Evolutionary conservation across 2,329 filamentous ascomycete species (phyloP), one percentile per base, ranked within the genome.

Genomic region (Periconia sp.): DNA sequence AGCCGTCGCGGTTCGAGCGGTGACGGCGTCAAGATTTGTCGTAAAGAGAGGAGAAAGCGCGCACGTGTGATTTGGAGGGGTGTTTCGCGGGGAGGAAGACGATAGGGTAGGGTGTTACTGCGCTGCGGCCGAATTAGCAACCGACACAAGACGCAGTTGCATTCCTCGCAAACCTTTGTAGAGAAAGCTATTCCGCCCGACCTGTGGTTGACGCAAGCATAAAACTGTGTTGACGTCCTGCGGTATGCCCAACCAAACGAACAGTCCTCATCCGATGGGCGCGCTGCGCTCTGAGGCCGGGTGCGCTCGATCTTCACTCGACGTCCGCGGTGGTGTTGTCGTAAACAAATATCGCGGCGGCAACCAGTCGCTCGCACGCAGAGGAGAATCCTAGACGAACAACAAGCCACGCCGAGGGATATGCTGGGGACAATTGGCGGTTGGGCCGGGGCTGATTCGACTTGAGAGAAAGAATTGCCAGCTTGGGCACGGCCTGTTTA

Each of bases 401-500:
- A 19, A 16, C 35, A 21, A 15, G 24, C 12, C 18, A 16, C 17
- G 21, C 39, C 13, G 36, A 19, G 15, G 19, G 18, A 16, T 9
- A 18, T 17, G 18, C 17, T 34, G 30, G 5, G 13, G 19, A 15
- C 21, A 35, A 21, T 30, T 30, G 43, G 21, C 18, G 18, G 37
- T 26, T n/a, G 13, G 24, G 28, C 28, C 31, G 19, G 29, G 45
- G 33, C 28, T n/a, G 36, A 39, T 11, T 28, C 23, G 24, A 25
- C n/a, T 24, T 36, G 23, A 34, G 30, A 32, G 13, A 34, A n/a
- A 40, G 35, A 26, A 26, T 40, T 38, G 41, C 46, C 46, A 46
- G 42, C 40, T 46, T 48, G 41, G 43, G 46, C 48, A 51, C 50
- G 48, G 52, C 42, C 46, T 59, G 53, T 56, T 59, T 56, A 54